Evolutionary conservation across 164 flowering plant species (phyloP).

Genomic region (Paratinospora sagittata): DNA sequence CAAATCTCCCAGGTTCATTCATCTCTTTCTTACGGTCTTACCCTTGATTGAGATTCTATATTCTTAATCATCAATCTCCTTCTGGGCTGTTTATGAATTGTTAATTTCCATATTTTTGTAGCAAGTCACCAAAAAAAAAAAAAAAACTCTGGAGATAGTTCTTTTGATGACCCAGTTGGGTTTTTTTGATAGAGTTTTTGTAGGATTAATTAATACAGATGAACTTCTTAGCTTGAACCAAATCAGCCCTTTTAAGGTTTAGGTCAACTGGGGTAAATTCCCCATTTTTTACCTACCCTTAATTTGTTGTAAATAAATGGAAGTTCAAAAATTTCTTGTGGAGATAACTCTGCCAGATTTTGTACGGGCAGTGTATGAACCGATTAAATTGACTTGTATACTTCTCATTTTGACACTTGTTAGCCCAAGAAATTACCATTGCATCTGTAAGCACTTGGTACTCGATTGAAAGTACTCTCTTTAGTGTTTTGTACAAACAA

Average conservation of each 20-base stretch:
- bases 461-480: too few relatives aligned
- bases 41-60: background rate
- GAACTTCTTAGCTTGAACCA: background rate
- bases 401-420: too few relatives aligned
- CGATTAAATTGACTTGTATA: too few relatives aligned
- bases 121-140: too few relatives aligned
- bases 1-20: conserved; percentile 55
- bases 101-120: background rate
- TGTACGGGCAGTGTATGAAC: too few relatives aligned
- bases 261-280: background rate
- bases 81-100: background rate
- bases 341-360: too few relatives aligned
- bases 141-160: too few relatives aligned
- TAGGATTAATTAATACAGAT: background rate
- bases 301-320: background rate
- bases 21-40: background rate
- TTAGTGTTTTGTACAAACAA: too few relatives aligned
- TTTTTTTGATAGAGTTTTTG: background rate
- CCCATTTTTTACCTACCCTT: background rate
- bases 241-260: background rate
- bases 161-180: background rate
- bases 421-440: too few relatives aligned
- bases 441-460: too few relatives aligned
- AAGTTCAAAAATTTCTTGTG: too few relatives aligned
- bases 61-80: background rate